Conservation (phyloP, 73 alveolate genomes). For the Blepharisma stoltei region DNA sequence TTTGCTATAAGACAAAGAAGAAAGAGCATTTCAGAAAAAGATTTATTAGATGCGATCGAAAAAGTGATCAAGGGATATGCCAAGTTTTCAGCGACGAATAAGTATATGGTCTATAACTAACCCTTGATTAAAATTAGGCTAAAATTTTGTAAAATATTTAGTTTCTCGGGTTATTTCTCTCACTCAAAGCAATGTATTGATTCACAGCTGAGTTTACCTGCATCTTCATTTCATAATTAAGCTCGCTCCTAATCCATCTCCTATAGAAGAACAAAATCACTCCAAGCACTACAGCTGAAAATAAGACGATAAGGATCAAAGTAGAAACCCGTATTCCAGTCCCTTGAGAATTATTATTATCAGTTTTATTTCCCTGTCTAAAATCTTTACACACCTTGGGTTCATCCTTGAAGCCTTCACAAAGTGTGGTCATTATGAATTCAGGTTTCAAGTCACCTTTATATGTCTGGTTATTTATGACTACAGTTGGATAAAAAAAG, state of each 20-base stretch:
- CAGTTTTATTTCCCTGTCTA: conserved; percentile 7
- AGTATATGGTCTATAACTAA: conserved; percentile 68
- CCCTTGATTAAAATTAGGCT: too few species aligned
- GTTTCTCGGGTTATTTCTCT: neutral
- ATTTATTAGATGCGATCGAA: conserved; percentile 77
- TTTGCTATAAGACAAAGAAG: conserved; percentile 98
- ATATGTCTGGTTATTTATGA: conserved; percentile 44
- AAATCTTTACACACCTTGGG: conserved; percentile 24
- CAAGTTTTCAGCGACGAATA: conserved; percentile 78
- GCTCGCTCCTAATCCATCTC: conserved; percentile 23
- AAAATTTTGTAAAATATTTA: neutral
- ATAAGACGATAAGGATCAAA: neutral
- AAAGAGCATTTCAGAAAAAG: conserved; percentile 95
- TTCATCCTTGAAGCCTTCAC: conserved; percentile 53
- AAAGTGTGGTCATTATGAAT: conserved; percentile 41
- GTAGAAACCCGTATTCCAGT: neutral
- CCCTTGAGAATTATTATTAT: neutral
- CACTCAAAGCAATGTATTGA: conserved; percentile 32
- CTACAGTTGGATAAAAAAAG: conserved; percentile 48
- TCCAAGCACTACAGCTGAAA: neutral
- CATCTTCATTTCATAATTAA: conserved; percentile 14
- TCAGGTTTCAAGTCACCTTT: conserved; percentile 49
- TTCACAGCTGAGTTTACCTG: conserved; percentile 24
- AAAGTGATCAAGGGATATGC: conserved; percentile 97
- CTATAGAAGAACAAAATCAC: conserved; percentile 30